Percentiles rank a stretch among this genome's conserved stretches.
These are phyloP conservation scores for Plasmodium vinckei DNA, from an alignment of 169 alveolate genomes.

Conservation along the genomic window DNA sequence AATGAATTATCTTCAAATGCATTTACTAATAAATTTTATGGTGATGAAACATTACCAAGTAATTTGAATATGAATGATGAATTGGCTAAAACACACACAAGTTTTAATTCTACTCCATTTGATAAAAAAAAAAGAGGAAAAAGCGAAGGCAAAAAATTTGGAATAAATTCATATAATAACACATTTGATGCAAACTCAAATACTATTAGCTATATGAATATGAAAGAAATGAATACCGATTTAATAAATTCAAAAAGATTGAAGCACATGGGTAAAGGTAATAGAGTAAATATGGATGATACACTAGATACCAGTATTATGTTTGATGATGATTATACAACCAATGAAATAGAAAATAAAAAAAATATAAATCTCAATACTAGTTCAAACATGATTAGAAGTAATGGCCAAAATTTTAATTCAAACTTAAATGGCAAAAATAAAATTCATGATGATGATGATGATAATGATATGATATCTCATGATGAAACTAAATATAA, in stretches of 20 bases:
- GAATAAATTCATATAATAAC: background rate
- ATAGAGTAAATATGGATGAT: background rate
- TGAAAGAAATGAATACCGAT: background rate
- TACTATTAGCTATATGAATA: no score
- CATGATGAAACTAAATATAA: background rate
- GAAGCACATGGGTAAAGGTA: background rate
- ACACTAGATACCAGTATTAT: background rate
- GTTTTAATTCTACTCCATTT: slow-evolving; percentile 10
- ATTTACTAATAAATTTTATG: slow-evolving; percentile 4
- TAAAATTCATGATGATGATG: background rate
- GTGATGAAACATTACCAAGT: slow-evolving; percentile 21
- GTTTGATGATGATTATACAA: background rate
- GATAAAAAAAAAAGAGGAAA: slow-evolving; percentile 22
- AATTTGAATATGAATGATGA: slow-evolving; percentile 15
- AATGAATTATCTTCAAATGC: slow-evolving; percentile 44
- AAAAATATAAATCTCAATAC: background rate
- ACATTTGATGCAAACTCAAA: background rate
- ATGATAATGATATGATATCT: background rate
- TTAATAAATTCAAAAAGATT: background rate
- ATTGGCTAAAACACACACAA: background rate
- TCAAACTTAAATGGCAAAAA: no score
- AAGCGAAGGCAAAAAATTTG: slow-evolving; percentile 15
- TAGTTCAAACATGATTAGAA: background rate
- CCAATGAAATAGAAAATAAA: background rate
- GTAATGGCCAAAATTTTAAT: background rate